Conservation (phyloP, 2,329 filamentous ascomycete species). For the Onygenales sp. region DNA sequence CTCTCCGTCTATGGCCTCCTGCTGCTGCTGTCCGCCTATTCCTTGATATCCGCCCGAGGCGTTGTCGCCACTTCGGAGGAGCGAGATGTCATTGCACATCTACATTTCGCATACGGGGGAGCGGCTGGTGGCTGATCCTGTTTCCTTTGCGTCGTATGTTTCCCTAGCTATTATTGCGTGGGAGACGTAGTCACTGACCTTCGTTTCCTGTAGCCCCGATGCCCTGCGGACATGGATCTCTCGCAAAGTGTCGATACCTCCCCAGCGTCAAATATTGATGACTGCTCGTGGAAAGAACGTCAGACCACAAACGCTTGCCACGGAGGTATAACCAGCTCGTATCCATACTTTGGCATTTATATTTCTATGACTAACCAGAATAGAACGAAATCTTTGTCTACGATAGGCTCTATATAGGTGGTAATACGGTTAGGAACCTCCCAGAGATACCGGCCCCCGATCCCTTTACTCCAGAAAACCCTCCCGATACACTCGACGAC, state of each 20-base stretch:
- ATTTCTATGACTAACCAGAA: constrained; percentile 5
- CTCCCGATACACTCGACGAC: constrained; percentile 73
- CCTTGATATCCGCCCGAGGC: constrained; percentile 11
- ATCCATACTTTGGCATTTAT: not conserved
- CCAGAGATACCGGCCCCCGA: constrained; percentile 44
- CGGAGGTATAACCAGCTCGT: constrained; percentile 50
- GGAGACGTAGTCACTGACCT: constrained; percentile 13
- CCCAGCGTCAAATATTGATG: constrained; percentile 75
- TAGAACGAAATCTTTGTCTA: constrained; percentile 88
- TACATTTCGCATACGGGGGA: constrained; percentile 90
- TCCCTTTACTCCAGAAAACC: constrained; percentile 49
- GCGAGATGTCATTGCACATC: constrained; percentile 76
- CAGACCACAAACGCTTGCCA: constrained; percentile 67
- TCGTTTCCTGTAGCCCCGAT: constrained; percentile 54
- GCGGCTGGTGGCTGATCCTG: constrained; percentile 68
- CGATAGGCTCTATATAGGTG: constrained; percentile 62
- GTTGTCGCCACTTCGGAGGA: constrained; percentile 12
- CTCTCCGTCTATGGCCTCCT: not conserved
- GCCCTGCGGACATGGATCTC: constrained; percentile 75
- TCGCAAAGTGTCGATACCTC: constrained; percentile 61
- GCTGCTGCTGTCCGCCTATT: not conserved
- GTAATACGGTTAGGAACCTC: constrained; percentile 39
- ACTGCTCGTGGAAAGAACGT: constrained; percentile 76
- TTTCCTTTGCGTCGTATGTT: constrained; percentile 63
- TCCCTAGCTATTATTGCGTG: constrained; percentile 4